These are phyloP conservation scores for Suhomyces terraborum DNA, from an alignment of 1,139 yeast species.

Conservation along the genomic window DNA sequence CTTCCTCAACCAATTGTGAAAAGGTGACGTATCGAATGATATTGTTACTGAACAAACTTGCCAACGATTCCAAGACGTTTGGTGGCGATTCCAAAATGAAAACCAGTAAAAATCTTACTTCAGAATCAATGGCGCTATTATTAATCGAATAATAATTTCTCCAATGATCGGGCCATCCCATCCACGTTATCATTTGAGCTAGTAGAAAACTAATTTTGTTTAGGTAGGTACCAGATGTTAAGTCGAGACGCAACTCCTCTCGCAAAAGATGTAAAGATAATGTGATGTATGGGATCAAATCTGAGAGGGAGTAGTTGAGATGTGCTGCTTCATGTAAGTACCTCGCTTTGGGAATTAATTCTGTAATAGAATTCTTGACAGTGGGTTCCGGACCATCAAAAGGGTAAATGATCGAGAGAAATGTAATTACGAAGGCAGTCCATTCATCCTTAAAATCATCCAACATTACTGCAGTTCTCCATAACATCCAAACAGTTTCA, in stretches of 20 bases:
- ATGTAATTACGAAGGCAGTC: constrained; percentile 58
- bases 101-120: constrained; percentile 39
- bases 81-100: constrained; percentile 55
- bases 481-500: constrained; percentile 60
- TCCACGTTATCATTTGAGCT: constrained; percentile 63
- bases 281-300: constrained; percentile 62
- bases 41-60: constrained; percentile 49
- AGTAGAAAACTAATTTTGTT: constrained; percentile 53
- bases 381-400: constrained; percentile 25
- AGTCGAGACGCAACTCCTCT: constrained; percentile 71
- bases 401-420: constrained; percentile 52
- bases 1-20: constrained; percentile 68
- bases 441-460: constrained; percentile 54
- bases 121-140: constrained; percentile 24
- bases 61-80: constrained; percentile 53
- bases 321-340: constrained; percentile 30
- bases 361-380: constrained; percentile 39
- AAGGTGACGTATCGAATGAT: constrained; percentile 63
- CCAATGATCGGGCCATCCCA: constrained; percentile 81
- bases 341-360: constrained; percentile 41
- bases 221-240: constrained; percentile 41
- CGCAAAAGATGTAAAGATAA: constrained; percentile 72
- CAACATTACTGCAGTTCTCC: constrained; percentile 60
- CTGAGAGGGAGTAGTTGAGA: constrained; percentile 43
- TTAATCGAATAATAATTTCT: constrained; percentile 51